Evolutionary conservation across 139 green algal species (phyloP).

Genomic region (Raphidocelis subcapitata): DNA sequence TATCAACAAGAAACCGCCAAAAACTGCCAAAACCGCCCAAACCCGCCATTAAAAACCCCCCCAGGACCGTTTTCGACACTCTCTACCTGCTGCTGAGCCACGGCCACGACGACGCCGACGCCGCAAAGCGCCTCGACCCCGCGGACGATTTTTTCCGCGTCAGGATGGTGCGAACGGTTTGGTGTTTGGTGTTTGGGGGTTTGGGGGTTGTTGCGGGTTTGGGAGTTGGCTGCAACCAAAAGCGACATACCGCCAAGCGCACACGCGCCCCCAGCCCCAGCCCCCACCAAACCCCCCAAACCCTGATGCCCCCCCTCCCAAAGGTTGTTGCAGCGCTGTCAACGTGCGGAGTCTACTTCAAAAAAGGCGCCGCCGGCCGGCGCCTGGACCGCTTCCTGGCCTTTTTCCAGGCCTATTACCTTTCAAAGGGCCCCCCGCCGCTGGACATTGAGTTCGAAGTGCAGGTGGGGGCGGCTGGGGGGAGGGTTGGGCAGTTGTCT

Average conservation of each 20-base stretch:
- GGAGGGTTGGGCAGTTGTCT: no score
- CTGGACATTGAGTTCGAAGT: slow-evolving; percentile 93
- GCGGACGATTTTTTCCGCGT: slow-evolving; percentile 55
- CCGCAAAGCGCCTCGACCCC: slow-evolving; percentile 36
- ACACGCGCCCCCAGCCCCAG: neutral
- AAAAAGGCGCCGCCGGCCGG: slow-evolving; percentile 52
- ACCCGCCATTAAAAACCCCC: no score
- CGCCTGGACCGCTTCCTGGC: slow-evolving; percentile 89
- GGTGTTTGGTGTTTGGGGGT: no score
- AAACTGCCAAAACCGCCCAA: no score
- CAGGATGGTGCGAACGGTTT: slow-evolving; percentile 33
- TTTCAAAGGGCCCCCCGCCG: slow-evolving; percentile 77
- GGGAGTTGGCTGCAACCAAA: no score
- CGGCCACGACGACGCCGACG: slow-evolving; percentile 27
- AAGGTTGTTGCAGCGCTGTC: slow-evolving; percentile 80
- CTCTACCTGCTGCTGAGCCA: slow-evolving; percentile 82
- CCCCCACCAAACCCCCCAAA: no score
- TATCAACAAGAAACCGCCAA: no score
- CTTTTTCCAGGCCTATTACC: slow-evolving; percentile 90
- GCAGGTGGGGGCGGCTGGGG: slow-evolving; percentile 51
- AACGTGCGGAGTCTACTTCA: slow-evolving; percentile 88
- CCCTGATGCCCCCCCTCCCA: slow-evolving; percentile 9
- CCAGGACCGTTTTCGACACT: slow-evolving; percentile 80
- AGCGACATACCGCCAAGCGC: neutral
- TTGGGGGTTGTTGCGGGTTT: no score